Evolutionary conservation across 768 basidiomycete species (phyloP), one percentile per base, ranked within the genome.

Genomic region (Postia placenta): DNA sequence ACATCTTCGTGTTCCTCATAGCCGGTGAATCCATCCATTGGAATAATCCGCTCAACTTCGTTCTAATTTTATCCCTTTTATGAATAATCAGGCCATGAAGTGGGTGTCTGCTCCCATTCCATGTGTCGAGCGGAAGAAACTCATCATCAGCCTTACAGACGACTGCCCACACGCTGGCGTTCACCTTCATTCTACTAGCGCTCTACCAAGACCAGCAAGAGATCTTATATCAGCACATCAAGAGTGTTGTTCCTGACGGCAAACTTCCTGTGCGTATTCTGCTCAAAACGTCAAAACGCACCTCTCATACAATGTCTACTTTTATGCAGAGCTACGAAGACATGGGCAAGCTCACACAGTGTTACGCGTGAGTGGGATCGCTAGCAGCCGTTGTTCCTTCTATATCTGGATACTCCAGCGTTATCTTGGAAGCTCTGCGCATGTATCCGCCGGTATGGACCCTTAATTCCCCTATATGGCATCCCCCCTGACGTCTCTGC

Each of bases 1-100:
- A 73, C 49, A 55, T 67, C 11, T 73, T 69, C 59, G 65, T 74
- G 17, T 67, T 72, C 51, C 56, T 83, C 19, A 57, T 85, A n/a
- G 83, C 82, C 20, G 63, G 82, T 59, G 42, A n/a, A 56, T 47
- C 4, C 7, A 9, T 42, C 15, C 4, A 12, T 33, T 33, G 30
- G n/a, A n/a, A n/a, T n/a, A n/a, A n/a, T n/a, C n/a, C n/a, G n/a
- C n/a, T n/a, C n/a, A n/a, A n/a, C n/a, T n/a, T n/a, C n/a, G n/a
- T n/a, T n/a, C n/a, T n/a, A n/a, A n/a, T n/a, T n/a, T n/a, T n/a
- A n/a, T n/a, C n/a, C n/a, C n/a, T n/a, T n/a, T n/a, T n/a, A n/a
- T n/a, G n/a, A n/a, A n/a, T n/a, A 19, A 41, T 41, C 36, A 26
- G 60, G 60, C 7, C 78, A 81, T 51, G 80, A 81, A 67, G n/a